A percentile compares a stretch with the other conserved stretches of the same genome.
Conservation (phyloP, 352 stramenopile species). For the Pilasporangium apinafurcum region DNA sequence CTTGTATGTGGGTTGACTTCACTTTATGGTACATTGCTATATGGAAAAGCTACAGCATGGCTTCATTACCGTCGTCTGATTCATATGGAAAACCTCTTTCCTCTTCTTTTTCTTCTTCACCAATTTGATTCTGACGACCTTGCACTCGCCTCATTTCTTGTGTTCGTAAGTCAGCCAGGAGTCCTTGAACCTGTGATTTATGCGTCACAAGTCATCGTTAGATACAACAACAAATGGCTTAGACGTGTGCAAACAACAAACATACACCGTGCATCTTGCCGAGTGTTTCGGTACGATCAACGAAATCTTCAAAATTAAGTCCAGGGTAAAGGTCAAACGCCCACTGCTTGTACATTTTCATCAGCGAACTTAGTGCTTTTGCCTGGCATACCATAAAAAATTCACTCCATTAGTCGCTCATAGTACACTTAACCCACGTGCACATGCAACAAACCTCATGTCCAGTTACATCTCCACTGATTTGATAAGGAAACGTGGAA, state of each 20-base stretch:
- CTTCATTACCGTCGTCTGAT: slow-evolving; percentile 20
- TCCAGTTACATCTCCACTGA: slow-evolving; percentile 37
- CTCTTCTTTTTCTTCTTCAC: slow-evolving; percentile 8
- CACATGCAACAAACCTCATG: slow-evolving; percentile 35
- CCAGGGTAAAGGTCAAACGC: slow-evolving; percentile 77
- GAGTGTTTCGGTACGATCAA: slow-evolving; percentile 52
- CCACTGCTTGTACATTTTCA: slow-evolving; percentile 85
- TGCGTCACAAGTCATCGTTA: neutral
- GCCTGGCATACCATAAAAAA: slow-evolving; percentile 15
- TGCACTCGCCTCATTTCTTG: slow-evolving; percentile 45
- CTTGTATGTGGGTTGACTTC: no score
- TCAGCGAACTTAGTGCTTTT: slow-evolving; percentile 51
- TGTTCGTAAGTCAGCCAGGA: slow-evolving; percentile 50
- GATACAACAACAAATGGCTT: neutral
- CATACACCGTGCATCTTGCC: slow-evolving; percentile 39
- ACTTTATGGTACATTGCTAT: no score
- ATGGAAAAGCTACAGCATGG: slow-evolving; percentile 36
- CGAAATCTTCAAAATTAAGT: slow-evolving; percentile 80
- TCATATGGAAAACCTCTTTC: slow-evolving; percentile 2
- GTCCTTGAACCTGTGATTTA: slow-evolving; percentile 40
- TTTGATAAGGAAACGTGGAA: slow-evolving; percentile 64
- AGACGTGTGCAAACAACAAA: neutral
- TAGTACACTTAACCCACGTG: neutral
- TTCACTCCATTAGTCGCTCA: neutral
- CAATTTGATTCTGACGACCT: slow-evolving; percentile 4